Evolutionary conservation across 2,329 filamentous ascomycete genomes (phyloP).

Genomic region (Sphaerulina musiva): DNA sequence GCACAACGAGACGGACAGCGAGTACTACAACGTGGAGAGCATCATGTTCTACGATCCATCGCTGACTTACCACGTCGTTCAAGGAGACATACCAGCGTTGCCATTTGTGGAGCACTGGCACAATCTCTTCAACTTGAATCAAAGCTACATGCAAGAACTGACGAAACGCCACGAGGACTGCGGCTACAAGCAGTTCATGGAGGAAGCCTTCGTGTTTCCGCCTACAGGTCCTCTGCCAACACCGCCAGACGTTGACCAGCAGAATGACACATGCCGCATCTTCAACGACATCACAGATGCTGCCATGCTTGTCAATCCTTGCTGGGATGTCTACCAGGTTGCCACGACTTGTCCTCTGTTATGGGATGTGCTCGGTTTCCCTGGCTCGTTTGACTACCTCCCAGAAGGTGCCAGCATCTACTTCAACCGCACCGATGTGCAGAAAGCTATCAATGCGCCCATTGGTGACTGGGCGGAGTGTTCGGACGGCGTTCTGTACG

Average conservation of each 20-base stretch:
- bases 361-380: slow-evolving; percentile 64
- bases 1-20: slow-evolving; percentile 59
- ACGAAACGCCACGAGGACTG: slow-evolving; percentile 48
- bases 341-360: slow-evolving; percentile 63
- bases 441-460: slow-evolving; percentile 36
- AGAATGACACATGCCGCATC: slow-evolving; percentile 45
- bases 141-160: slow-evolving; percentile 50
- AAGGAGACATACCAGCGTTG: slow-evolving; percentile 49
- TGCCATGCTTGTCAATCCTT: slow-evolving; percentile 59
- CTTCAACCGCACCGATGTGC: slow-evolving; percentile 36
- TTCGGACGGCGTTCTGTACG: slow-evolving; percentile 42
- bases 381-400: slow-evolving; percentile 57
- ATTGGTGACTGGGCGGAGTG: slow-evolving; percentile 64
- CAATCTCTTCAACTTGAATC: slow-evolving; percentile 58
- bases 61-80: slow-evolving; percentile 49
- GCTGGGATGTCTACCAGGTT: slow-evolving; percentile 72
- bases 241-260: slow-evolving; percentile 42
- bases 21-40: slow-evolving; percentile 61
- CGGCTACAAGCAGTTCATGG: slow-evolving; percentile 55
- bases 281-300: slow-evolving; percentile 49
- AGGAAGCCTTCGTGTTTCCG: slow-evolving; percentile 62
- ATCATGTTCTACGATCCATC: slow-evolving; percentile 68
- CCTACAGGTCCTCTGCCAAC: slow-evolving; percentile 55
- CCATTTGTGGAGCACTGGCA: slow-evolving; percentile 57
- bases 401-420: slow-evolving; percentile 54